Evolutionary conservation across 2,329 filamentous ascomycete species (phyloP).

Genomic region (Pseudogymnoascus sp.): DNA sequence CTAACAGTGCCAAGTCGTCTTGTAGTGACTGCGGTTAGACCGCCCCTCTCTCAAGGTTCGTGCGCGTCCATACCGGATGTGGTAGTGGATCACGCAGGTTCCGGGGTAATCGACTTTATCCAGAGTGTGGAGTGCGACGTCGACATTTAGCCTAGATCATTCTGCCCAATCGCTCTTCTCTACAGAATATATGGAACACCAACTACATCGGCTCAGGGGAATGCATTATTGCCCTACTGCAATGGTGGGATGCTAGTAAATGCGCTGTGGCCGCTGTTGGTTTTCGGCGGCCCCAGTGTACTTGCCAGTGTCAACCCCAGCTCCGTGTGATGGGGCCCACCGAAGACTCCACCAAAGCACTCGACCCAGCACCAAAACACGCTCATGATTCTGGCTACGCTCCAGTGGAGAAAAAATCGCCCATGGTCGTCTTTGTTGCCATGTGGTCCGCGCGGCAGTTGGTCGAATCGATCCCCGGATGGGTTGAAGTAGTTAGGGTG

Average conservation of each 20-base stretch:
- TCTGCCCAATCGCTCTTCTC: background rate
- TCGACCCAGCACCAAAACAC: background rate
- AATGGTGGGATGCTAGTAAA: background rate
- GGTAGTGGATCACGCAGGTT: background rate
- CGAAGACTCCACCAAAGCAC: background rate
- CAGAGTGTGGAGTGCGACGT: background rate
- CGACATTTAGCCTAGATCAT: background rate
- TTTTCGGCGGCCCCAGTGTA: background rate
- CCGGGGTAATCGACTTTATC: background rate
- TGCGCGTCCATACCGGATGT: background rate
- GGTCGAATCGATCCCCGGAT: background rate
- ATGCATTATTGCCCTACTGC: background rate
- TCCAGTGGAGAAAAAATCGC: background rate
- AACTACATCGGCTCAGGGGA: background rate
- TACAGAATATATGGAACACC: background rate
- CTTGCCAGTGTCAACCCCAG: background rate
- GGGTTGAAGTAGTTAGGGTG: background rate
- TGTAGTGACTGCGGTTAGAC: background rate
- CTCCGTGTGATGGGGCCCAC: background rate
- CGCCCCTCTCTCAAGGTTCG: background rate
- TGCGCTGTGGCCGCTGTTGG: background rate
- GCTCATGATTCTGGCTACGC: background rate
- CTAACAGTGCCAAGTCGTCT: background rate
- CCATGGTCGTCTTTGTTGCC: background rate
- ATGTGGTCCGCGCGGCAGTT: background rate